These are phyloP conservation scores for Auriscalpium vulgare DNA, from an alignment of 768 basidiomycete species.

Conservation along the genomic window DNA sequence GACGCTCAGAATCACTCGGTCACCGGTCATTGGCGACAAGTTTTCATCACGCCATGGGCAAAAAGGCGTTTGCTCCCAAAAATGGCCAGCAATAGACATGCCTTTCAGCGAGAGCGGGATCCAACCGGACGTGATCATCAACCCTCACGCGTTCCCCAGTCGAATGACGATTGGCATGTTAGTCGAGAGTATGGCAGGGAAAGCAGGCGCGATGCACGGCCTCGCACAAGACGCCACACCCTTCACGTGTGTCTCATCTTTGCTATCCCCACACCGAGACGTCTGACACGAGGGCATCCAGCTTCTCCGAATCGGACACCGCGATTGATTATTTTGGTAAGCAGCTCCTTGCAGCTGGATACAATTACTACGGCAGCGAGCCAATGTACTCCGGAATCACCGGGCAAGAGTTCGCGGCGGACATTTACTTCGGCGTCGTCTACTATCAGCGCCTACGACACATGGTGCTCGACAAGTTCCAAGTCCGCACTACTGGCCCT, in stretches of 20 bases:
- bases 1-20: constrained; percentile 86
- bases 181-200: constrained; percentile 99
- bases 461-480: constrained; percentile 99
- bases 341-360: constrained; percentile 87
- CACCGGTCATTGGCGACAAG: constrained; percentile 98
- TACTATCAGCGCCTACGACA: constrained; percentile 98
- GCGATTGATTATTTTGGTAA: constrained; percentile 97
- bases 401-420: constrained; percentile 95
- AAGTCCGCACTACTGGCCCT: constrained; percentile 96
- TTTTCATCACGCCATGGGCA: constrained; percentile 99
- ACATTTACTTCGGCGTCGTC: constrained; percentile 97
- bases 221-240: constrained; percentile 98
- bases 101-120: constrained; percentile 98
- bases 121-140: constrained; percentile 99
- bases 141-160: constrained; percentile 98
- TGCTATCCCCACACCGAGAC: background rate
- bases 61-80: constrained; percentile 99
- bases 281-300: constrained; percentile 23
- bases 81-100: constrained; percentile 98
- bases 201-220: constrained; percentile 97
- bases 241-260: constrained; percentile 63
- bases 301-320: constrained; percentile 95
- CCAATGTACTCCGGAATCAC: constrained; percentile 99
- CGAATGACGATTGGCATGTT: constrained; percentile 99
- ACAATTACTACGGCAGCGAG: constrained; percentile 99